Evolutionary conservation across 176 grass and related monocot genomes (phyloP), one percentile per base, ranked within the genome.

Genomic region (Oryza glumipatula): DNA sequence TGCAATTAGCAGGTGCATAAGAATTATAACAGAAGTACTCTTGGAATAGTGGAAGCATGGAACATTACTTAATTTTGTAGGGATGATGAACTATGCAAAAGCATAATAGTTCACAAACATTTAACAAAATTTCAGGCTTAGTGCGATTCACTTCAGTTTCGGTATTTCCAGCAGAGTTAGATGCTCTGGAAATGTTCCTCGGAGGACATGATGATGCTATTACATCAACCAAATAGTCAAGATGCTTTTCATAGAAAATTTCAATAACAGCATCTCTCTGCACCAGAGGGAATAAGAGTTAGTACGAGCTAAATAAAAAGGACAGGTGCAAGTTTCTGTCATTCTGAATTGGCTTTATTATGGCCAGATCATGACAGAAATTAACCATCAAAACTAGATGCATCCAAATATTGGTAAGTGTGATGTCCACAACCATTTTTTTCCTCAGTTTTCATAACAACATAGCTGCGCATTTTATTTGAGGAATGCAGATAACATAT

Each of bases 41-140:
- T 83, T 72, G 22, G 22, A 87, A 83, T 46, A 72, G 14, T 73
- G 35, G 71, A 87, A 82, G 70, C 32, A 88, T 73, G 74, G 65
- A 81, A 49, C 65, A 87, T 92, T 88, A 99, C 97, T 94, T 99
- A 74, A 96, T 99, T 84, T 69, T 94, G 86, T 94, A 96, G 76
- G 90, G 97, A 85, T 99, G 97, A 72, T 99, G 97, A 90, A 94
- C 78, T 56, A 96, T 92, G 86, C 97, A 99, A 73, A 99, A 99
- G 65, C 93, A 99, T 68, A 99, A 82, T 75, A 99, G 86, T 78
- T 99, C 97, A 23, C 97, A 99, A 78, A 99, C 75, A 71, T 99
- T 99, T 77, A 88, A 84, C 84, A 99, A 92, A 84, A 96, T 99
- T 92, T 91, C 97, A 9, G 97, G 90, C 72, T 94, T 99, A 64